Base-by-base conservation (phyloP, 768 basidiomycete genomes). In the Panellus pusillus region DNA sequence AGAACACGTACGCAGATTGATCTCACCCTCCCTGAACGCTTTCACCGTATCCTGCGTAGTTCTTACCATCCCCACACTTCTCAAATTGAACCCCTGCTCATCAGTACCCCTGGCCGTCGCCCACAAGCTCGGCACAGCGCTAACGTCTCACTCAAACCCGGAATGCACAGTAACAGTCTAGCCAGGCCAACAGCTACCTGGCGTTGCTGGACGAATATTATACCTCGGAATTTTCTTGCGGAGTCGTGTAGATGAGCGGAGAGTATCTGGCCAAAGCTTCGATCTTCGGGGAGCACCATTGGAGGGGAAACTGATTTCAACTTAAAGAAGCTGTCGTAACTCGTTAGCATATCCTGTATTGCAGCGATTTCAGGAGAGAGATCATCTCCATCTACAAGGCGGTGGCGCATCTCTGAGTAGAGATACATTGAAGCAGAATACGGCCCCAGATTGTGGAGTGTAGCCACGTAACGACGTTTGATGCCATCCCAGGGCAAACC, bases 181-280 rank as follows among this genome's bases (percentile, higher is more conserved):
- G 87, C 79, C 13, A 96, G 76, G 42, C 82, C 82, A 15, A 79
- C 72, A 2, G 92, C 93, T 14, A 88, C 78, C 60, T 93, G 90
- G 9, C 93, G 80, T 64, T 92, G 91, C 55, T 92, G 84, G 15
- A 92, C 91, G 66, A 96, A 96, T 40, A 95, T 76, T 57, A 95
- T 94, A 17, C 82, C 83, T 62, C 93, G 91, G 63, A 93, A 91
- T 2, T 24, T 24, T 24, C 68, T 64, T 13, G 76, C 68, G 12
- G 77, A 77, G 45, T 79, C 70, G 62, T 84, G 3, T 24, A 24
- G 24, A 6, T 24, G 76, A 31, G 73, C 73, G 29, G 80, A 69
- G 20, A 95, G 75, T 43, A 87, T 70, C 17, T 84, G 79, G 14
- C 74, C 32, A 95, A 78, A 3, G 71, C 73, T 43, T 73, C 73